phyloP scores from a whole-genome alignment of 2,329 filamentous ascomycete genomes.

The Myriosclerotinia duriaeana region DNA sequence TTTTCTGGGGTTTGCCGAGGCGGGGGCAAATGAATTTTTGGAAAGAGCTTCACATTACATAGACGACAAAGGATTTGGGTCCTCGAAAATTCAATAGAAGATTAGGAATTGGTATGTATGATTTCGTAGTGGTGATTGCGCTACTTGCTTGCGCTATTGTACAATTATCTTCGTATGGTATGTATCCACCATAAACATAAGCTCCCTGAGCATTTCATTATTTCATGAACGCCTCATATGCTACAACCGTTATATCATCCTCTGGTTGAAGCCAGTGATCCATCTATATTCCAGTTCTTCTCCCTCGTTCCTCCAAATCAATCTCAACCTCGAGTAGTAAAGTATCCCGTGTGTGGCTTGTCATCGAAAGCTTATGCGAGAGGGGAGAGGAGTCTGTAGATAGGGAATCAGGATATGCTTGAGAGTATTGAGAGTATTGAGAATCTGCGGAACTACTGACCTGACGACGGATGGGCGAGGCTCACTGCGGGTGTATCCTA shows the following conservation, averaged over 20 bases:
- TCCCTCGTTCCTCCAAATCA: not conserved
- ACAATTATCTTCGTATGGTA: conserved; percentile 35
- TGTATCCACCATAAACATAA: conserved; percentile 25
- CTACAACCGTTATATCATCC: conserved; percentile 27
- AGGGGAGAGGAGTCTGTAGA: conserved; percentile 59
- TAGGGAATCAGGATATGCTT: conserved; percentile 26
- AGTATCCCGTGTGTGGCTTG: conserved; percentile 15
- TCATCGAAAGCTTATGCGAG: conserved; percentile 51
- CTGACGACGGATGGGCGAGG: conserved; percentile 79
- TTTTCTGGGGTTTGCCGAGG: conserved; percentile 30
- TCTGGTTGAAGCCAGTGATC: not conserved
- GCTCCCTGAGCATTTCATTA: conserved; percentile 24
- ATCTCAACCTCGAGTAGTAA: not conserved
- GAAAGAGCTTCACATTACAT: conserved; percentile 2
- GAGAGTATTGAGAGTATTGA: too few species aligned
- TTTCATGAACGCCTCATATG: conserved; percentile 37
- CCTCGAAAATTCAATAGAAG: conserved; percentile 14
- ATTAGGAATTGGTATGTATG: conserved; percentile 8
- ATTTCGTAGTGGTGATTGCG: conserved; percentile 36
- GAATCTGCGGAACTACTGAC: conserved; percentile 45
- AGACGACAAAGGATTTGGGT: not conserved
- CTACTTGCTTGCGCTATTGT: conserved; percentile 33
- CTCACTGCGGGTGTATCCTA: conserved; percentile 92
- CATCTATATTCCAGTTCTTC: not conserved
- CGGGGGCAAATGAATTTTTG: conserved; percentile 6